These are phyloP conservation scores for Neonectria ditissima DNA, from an alignment of 2,329 filamentous ascomycete species.

Conservation along the genomic window DNA sequence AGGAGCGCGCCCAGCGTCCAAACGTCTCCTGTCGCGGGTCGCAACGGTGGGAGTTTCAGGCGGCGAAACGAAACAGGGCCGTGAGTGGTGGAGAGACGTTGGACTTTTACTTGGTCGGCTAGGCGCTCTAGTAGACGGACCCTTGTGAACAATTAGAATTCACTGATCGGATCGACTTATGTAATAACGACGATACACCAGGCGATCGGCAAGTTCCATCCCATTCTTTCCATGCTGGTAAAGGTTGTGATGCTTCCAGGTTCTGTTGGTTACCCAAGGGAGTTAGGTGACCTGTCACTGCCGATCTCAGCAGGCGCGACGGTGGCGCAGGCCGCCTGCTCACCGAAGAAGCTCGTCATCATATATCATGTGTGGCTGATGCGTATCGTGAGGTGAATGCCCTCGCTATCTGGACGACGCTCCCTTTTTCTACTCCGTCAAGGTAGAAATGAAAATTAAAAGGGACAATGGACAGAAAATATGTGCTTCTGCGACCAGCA, in stretches of 20 bases:
- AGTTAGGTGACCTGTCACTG: no score
- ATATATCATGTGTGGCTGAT: not conserved
- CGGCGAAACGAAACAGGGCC: constrained; percentile 27
- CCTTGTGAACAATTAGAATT: no score
- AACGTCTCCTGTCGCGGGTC: constrained; percentile 39
- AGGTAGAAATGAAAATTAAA: no score
- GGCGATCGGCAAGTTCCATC: no score
- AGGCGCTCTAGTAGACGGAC: constrained; percentile 12
- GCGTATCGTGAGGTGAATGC: not conserved
- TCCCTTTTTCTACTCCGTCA: not conserved
- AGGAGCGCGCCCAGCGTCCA: constrained; percentile 15
- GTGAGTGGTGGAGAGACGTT: constrained; percentile 34
- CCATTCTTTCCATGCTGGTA: no score
- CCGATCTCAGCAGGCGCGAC: not conserved
- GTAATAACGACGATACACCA: no score
- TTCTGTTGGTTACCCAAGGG: no score
- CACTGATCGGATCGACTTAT: no score
- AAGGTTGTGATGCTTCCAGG: no score
- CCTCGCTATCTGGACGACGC: no score
- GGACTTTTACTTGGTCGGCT: not conserved
- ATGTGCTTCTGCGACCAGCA: not conserved
- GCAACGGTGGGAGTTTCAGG: constrained; percentile 45
- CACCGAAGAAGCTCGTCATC: no score
- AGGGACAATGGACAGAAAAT: not conserved
- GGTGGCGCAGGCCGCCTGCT: not conserved